These are phyloP conservation scores for Dysphania ambrosioides DNA, from an alignment of 148 eudicot genomes.

Conservation along the genomic window DNA sequence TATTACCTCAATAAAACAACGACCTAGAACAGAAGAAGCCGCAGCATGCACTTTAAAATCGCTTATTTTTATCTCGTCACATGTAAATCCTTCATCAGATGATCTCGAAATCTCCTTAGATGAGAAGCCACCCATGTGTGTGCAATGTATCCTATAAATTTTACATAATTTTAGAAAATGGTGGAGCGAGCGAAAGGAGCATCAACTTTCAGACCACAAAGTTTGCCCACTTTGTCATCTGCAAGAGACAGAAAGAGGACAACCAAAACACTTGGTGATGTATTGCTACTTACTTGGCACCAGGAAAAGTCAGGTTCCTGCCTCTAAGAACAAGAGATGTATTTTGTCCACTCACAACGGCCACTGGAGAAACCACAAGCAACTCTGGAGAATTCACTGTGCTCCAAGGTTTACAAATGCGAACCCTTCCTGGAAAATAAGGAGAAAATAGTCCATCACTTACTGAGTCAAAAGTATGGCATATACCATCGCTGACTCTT, in stretches of 20 bases:
- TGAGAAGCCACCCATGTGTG: conserved; percentile 31
- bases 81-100: conserved; percentile 29
- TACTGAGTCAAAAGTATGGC: not conserved
- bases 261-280: not conserved
- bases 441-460: not conserved
- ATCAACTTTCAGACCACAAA: not conserved
- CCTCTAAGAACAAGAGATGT: conserved; percentile 57
- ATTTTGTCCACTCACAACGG: conserved; percentile 69
- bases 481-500: not conserved
- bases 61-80: conserved; percentile 44
- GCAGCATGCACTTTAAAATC: conserved; percentile 41
- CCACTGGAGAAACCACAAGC: conserved; percentile 68
- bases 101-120: conserved; percentile 24
- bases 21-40: conserved; percentile 42
- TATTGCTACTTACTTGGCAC: conserved; percentile 30
- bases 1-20: conserved; percentile 81
- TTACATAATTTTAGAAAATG: not conserved
- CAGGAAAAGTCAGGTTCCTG: conserved; percentile 40
- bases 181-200: not conserved
- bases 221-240: not conserved
- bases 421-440: conserved; percentile 27
- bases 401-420: conserved; percentile 34
- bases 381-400: conserved; percentile 45
- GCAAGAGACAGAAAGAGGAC: not conserved
- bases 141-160: conserved; percentile 30